These are phyloP conservation scores for Dichotomocladium elegans DNA, from an alignment of 371 early-diverging fungal genomes.

Conservation along the genomic window DNA sequence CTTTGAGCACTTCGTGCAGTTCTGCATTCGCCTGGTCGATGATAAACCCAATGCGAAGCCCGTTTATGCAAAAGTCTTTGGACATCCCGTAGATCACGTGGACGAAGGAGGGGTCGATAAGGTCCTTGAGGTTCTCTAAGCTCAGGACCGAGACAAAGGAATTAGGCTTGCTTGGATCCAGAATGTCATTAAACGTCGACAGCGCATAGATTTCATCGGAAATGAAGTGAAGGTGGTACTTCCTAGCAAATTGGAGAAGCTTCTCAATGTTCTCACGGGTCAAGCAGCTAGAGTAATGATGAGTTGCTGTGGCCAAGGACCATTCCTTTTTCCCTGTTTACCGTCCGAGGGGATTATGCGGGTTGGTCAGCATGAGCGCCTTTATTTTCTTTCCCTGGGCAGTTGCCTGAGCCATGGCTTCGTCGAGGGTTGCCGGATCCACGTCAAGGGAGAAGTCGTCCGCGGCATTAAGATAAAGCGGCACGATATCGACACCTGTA, in stretches of 20 bases:
- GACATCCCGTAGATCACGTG: slow-evolving; percentile 77
- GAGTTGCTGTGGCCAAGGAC: neutral
- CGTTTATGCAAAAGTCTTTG: slow-evolving; percentile 76
- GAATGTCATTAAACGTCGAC: slow-evolving; percentile 50
- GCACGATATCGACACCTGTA: slow-evolving; percentile 46
- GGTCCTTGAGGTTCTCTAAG: slow-evolving; percentile 42
- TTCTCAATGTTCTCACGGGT: slow-evolving; percentile 47
- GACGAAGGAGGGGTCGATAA: slow-evolving; percentile 60
- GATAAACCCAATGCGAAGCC: slow-evolving; percentile 63
- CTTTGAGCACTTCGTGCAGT: slow-evolving; percentile 29
- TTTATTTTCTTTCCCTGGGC: slow-evolving; percentile 38
- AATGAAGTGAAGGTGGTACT: slow-evolving; percentile 64
- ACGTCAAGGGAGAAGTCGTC: slow-evolving; percentile 14
- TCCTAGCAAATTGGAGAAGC: slow-evolving; percentile 57
- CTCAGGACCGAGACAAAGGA: slow-evolving; percentile 59
- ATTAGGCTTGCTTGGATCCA: slow-evolving; percentile 3
- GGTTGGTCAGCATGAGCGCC: slow-evolving; percentile 64
- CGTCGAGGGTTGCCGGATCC: slow-evolving; percentile 35
- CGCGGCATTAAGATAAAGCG: slow-evolving; percentile 28
- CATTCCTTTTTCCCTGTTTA: slow-evolving; percentile 5
- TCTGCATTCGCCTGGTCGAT: slow-evolving; percentile 61
- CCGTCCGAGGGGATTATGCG: slow-evolving; percentile 64
- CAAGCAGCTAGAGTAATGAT: slow-evolving; percentile 32
- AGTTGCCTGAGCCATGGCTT: slow-evolving; percentile 27
- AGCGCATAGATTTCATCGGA: slow-evolving; percentile 84